Conservation (phyloP, 140 eudicot genomes). For the Senecio squalidus region DNA sequence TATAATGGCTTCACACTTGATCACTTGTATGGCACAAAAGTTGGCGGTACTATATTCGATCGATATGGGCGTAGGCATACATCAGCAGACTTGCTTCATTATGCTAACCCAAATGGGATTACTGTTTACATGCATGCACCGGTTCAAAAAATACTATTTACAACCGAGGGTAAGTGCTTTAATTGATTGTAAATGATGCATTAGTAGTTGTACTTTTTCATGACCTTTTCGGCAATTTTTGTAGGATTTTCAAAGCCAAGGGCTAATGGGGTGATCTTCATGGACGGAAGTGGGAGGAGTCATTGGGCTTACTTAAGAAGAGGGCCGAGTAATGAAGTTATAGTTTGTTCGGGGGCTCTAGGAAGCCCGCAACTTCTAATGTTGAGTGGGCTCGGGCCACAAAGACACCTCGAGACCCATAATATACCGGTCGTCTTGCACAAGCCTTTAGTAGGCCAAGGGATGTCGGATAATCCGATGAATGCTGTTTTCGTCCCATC, state of each 20-base stretch:
- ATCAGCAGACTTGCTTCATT: constrained; percentile 69
- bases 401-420: constrained; percentile 64
- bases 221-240: constrained; percentile 3
- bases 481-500: constrained; percentile 79
- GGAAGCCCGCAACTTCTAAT: constrained; percentile 92
- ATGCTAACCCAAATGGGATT: constrained; percentile 62
- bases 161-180: constrained; percentile 33
- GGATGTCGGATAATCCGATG: constrained; percentile 92
- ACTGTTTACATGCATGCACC: constrained; percentile 60
- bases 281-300: constrained; percentile 45
- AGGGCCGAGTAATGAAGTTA: constrained; percentile 58
- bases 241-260: constrained; percentile 48
- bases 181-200: background rate
- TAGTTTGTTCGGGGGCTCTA: constrained; percentile 70
- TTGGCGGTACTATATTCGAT: constrained; percentile 89
- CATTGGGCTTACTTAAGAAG: constrained; percentile 66
- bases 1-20: constrained; percentile 80
- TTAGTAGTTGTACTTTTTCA: background rate
- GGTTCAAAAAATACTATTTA: constrained; percentile 66
- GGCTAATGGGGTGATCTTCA: constrained; percentile 74
- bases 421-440: constrained; percentile 56
- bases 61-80: constrained; percentile 56
- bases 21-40: constrained; percentile 74
- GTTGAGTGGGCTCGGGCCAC: constrained; percentile 93
- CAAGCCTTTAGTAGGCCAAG: constrained; percentile 72